Evolutionary conservation across 257 asterid species (phyloP).

Genomic region (Verbena officinalis): DNA sequence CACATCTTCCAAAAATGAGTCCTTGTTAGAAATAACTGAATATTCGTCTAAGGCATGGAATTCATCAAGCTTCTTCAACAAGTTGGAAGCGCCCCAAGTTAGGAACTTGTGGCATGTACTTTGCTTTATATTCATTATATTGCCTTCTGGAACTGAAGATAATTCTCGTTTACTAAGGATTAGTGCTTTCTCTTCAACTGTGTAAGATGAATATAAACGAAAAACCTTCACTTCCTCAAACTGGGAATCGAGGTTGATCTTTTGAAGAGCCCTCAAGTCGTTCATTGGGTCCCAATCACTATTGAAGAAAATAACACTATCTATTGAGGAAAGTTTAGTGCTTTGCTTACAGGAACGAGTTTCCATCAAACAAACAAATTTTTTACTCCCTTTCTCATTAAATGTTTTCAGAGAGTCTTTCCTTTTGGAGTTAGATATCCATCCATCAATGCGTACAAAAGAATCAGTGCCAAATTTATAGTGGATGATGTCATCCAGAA

Average conservation of each 20-base stretch:
- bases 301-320: conserved; percentile 53
- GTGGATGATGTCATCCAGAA: conserved; percentile 60
- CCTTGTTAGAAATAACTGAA: conserved; percentile 28
- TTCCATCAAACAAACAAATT: conserved; percentile 58
- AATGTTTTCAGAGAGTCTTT: conserved; percentile 36
- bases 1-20: conserved; percentile 52
- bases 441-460: conserved; percentile 43
- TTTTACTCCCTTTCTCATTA: conserved; percentile 40
- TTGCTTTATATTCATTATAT: conserved; percentile 30
- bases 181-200: conserved; percentile 61
- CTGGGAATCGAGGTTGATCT: conserved; percentile 47
- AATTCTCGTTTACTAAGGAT: conserved; percentile 61
- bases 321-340: conserved; percentile 45
- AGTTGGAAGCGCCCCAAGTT: conserved; percentile 57
- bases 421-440: conserved; percentile 34
- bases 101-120: conserved; percentile 49
- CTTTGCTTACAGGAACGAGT: conserved; percentile 55
- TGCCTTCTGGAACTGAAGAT: conserved; percentile 41
- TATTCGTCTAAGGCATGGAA: conserved; percentile 28
- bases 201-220: conserved; percentile 58
- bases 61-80: conserved; percentile 47
- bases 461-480: conserved; percentile 53
- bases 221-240: conserved; percentile 56
- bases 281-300: conserved; percentile 70
- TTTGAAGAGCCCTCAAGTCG: conserved; percentile 62